Conservation (phyloP, 108 stramenopile species). For the Asterionellopsis glacialis region DNA sequence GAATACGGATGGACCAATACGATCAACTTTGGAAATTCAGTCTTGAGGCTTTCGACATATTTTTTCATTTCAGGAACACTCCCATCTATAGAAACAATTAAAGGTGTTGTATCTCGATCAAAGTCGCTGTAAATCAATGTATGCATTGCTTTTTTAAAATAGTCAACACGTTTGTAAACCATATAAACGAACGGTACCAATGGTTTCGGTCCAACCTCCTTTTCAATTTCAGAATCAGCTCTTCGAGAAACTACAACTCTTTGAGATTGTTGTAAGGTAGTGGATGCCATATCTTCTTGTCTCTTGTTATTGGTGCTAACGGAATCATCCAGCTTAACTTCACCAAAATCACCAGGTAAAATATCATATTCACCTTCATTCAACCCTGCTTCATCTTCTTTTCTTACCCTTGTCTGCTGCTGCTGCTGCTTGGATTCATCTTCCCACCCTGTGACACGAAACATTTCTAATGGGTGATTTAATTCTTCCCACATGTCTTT, state of each 20-base stretch:
- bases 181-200: slow-evolving; percentile 42
- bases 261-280: too few relatives aligned
- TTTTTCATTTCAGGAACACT: slow-evolving; percentile 30
- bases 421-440: background rate
- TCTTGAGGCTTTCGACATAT: slow-evolving; percentile 36
- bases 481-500: slow-evolving; percentile 55
- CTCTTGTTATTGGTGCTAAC: too few relatives aligned
- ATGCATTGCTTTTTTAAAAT: slow-evolving; percentile 31
- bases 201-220: too few relatives aligned
- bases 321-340: too few relatives aligned
- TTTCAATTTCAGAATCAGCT: too few relatives aligned
- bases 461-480: slow-evolving; percentile 49
- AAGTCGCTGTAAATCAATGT: background rate
- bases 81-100: slow-evolving; percentile 59
- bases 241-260: too few relatives aligned
- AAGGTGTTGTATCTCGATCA: slow-evolving; percentile 13
- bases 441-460: slow-evolving; percentile 8
- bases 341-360: too few relatives aligned
- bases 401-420: too few relatives aligned
- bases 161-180: slow-evolving; percentile 55
- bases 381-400: too few relatives aligned
- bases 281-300: too few relatives aligned
- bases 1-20: slow-evolving; percentile 47
- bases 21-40: slow-evolving; percentile 27
- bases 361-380: too few relatives aligned